Base-by-base conservation (phyloP, 129 eudicot genomes). In the Gnaphalium uliginosum region DNA sequence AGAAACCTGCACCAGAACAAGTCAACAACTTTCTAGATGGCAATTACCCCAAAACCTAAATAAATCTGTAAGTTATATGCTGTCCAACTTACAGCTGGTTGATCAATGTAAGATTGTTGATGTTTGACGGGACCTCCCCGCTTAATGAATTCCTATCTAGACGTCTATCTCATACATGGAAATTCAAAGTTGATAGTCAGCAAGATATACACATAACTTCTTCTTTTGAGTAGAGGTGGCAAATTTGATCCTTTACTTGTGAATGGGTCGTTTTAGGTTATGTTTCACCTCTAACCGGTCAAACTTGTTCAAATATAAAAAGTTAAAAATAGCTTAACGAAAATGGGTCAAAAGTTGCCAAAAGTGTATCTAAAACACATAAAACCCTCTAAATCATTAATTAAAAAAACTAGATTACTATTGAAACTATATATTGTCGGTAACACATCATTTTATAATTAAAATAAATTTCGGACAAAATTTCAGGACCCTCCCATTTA, bases 61-160 rank as follows among this genome's bases (percentile, higher is more conserved):
- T 37, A 39, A 22, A 77, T 27, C n/a, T 70, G 39, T 35, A 27
- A 41, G 26, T 8, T 46, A n/a, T 65, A 64, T 74, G 33, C 22
- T 22, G 69, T 30, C 53, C 66, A 75, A 88, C 98, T 86, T 88
- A 93, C 98, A 93, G 83, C 70, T 86, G 89, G 50, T 35, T 83
- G 58, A 93, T 64, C 61, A 6, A 9, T 41, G 78, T 82, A 81
- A 93, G 97, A 53, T 83, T 90, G 83, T 81, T 86, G 82, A 93
- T 77, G 74, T 73, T 93, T 59, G 80, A 32, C 6, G 98, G 98
- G 33, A 93, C 89, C 11, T 85, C 18, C 78, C 96, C 97, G 58
- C 73, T 83, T 22, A 93, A 71, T 33, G 10, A 35, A 79, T 93
- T 93, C 79, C 76, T 83, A 83, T 93, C 98, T 5, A 93, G 81